Evolutionary conservation across 768 basidiomycete genomes (phyloP).

Genomic region (Phylloporus sp.): DNA sequence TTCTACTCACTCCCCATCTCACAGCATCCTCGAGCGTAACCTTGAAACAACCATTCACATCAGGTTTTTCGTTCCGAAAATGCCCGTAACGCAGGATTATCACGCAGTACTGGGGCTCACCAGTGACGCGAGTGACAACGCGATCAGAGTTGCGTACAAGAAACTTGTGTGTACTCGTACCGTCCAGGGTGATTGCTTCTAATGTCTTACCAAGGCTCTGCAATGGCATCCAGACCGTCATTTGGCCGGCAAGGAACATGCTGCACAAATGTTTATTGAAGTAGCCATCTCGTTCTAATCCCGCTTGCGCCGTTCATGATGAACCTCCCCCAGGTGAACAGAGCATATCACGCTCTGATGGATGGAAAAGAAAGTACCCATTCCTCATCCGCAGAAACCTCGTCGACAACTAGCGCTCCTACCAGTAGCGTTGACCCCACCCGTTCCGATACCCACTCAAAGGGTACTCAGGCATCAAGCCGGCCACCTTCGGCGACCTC

Average conservation of each 20-base stretch:
- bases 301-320: neutral
- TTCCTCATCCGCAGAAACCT: constrained; percentile 26
- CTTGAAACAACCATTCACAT: constrained; percentile 9
- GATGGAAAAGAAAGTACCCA: constrained; percentile 36
- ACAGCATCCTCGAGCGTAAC: constrained; percentile 11
- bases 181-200: constrained; percentile 19
- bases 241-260: constrained; percentile 45
- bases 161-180: constrained; percentile 44
- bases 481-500: constrained; percentile 32
- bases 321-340: constrained; percentile 39
- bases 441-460: constrained; percentile 18
- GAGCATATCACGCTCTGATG: constrained; percentile 54
- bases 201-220: constrained; percentile 41
- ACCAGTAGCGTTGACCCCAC: constrained; percentile 17
- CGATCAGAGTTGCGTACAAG: constrained; percentile 60
- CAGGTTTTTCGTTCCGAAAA: constrained; percentile 19
- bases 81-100: constrained; percentile 27
- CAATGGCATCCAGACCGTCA: constrained; percentile 70
- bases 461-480: constrained; percentile 26
- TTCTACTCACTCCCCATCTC: constrained; percentile 4
- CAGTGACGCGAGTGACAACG: constrained; percentile 44
- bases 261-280: constrained; percentile 56
- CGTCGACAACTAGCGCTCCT: constrained; percentile 21
- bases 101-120: constrained; percentile 45
- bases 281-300: constrained; percentile 30